Evolutionary conservation across 225 moss, liverwort and hornwort genomes (phyloP).

Genomic region (Sphagnum contortum): DNA sequence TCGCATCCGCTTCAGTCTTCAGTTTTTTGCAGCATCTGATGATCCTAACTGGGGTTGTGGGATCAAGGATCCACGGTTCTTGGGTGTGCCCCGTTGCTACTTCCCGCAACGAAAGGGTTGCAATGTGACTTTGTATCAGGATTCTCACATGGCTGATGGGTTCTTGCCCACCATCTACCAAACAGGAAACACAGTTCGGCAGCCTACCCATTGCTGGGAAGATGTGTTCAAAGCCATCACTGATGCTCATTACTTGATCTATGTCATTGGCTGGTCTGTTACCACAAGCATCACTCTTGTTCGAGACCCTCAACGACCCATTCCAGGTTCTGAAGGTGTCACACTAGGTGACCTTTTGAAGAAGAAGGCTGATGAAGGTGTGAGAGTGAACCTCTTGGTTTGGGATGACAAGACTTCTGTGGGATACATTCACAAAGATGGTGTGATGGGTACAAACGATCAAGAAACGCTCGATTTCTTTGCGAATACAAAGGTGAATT

Average conservation of each 20-base stretch:
- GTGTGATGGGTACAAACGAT: constrained; percentile 87
- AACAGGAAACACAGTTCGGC: constrained; percentile 27
- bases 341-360: constrained; percentile 77
- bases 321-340: constrained; percentile 44
- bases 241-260: constrained; percentile 45
- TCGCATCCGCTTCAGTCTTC: constrained; percentile 42
- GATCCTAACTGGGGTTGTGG: constrained; percentile 72
- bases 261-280: constrained; percentile 92
- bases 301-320: constrained; percentile 54
- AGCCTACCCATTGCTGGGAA: constrained; percentile 80
- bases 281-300: constrained; percentile 70
- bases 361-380: constrained; percentile 55
- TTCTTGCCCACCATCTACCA: constrained; percentile 68
- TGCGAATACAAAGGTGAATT: constrained; percentile 28
- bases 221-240: constrained; percentile 53
- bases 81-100: constrained; percentile 70
- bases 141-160: constrained; percentile 66
- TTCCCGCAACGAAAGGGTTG: constrained; percentile 78
- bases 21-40: constrained; percentile 44
- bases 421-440: constrained; percentile 38
- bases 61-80: constrained; percentile 28
- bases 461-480: constrained; percentile 61
- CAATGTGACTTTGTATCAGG: constrained; percentile 71
- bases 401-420: constrained; percentile 85
- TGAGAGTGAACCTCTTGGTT: constrained; percentile 75